phyloP scores from a whole-genome alignment of 495 filamentous ascomycete genomes.

The Talaromyces thailandensis region DNA sequence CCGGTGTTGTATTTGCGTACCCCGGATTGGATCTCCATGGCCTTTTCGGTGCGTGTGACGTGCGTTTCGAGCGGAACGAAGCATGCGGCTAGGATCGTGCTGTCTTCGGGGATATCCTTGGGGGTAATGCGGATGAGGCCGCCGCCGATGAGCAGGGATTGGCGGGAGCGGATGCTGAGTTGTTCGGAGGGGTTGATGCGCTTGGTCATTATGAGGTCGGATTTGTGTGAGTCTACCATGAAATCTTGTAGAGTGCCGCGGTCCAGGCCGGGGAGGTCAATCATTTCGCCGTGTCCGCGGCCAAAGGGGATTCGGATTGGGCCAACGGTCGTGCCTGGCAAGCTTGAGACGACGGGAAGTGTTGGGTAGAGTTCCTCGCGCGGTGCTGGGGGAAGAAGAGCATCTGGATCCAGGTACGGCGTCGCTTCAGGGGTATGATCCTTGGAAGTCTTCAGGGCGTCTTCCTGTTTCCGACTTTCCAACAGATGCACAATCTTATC shows the following conservation, averaged over 20 bases:
- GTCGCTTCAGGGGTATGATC: slow-evolving; percentile 3
- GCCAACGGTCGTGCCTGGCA: slow-evolving; percentile 90
- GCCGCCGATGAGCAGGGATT: slow-evolving; percentile 74
- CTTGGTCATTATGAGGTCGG: slow-evolving; percentile 64
- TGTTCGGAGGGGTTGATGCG: slow-evolving; percentile 56
- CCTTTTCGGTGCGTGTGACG: slow-evolving; percentile 69
- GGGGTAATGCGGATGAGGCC: slow-evolving; percentile 87
- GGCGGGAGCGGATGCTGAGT: slow-evolving; percentile 60
- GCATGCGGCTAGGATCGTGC: slow-evolving; percentile 58
- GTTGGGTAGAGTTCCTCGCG: slow-evolving; percentile 63
- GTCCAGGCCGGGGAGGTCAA: slow-evolving; percentile 83
- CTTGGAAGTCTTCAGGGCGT: slow-evolving; percentile 9
- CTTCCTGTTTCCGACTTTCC: slow-evolving; percentile 17
- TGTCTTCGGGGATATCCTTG: slow-evolving; percentile 40
- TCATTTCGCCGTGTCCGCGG: slow-evolving; percentile 76
- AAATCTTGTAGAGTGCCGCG: slow-evolving; percentile 60
- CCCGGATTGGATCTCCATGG: slow-evolving; percentile 54
- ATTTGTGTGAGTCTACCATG: slow-evolving; percentile 53
- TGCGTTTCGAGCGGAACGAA: slow-evolving; percentile 72
- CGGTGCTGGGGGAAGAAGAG: slow-evolving; percentile 65
- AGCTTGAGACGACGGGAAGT: slow-evolving; percentile 73
- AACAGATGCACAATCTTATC: slow-evolving; percentile 29
- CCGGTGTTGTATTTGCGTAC: slow-evolving; percentile 31
- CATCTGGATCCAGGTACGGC: slow-evolving; percentile 15
- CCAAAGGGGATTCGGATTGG: slow-evolving; percentile 88